These are phyloP conservation scores for Aegilops umbellulata DNA, from an alignment of 176 grass and related monocot species.

Conservation along the genomic window DNA sequence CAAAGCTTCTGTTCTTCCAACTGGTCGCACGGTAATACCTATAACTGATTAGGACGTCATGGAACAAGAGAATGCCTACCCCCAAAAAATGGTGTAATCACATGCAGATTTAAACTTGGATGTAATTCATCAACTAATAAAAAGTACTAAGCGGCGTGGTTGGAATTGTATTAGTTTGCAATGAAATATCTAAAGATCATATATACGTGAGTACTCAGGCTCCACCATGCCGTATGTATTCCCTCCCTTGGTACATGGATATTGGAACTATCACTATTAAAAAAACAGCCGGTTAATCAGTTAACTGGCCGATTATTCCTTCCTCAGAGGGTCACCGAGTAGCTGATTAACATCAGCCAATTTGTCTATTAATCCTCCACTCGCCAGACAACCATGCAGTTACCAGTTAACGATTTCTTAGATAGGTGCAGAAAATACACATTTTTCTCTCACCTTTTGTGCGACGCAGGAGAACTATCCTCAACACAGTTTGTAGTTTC, in stretches of 20 bases:
- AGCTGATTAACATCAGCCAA: neutral
- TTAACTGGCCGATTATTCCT: no score
- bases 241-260: neutral
- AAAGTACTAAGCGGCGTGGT: neutral
- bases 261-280: neutral
- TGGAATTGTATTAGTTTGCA: constrained; percentile 12
- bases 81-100: neutral
- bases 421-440: constrained; percentile 13
- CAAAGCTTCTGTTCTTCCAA: neutral
- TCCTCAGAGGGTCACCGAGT: no score
- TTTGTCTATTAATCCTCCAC: neutral
- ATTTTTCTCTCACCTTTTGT: constrained; percentile 77
- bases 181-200: neutral
- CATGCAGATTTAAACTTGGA: constrained; percentile 4
- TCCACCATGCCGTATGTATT: neutral
- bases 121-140: neutral
- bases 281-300: no score
- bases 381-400: neutral
- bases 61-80: neutral
- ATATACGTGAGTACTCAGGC: neutral
- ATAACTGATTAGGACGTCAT: neutral
- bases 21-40: neutral
- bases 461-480: constrained; percentile 78
- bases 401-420: neutral
- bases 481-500: constrained; percentile 93